phyloP scores from a whole-genome alignment of 139 green algal species.

The Closterium sp. region DNA sequence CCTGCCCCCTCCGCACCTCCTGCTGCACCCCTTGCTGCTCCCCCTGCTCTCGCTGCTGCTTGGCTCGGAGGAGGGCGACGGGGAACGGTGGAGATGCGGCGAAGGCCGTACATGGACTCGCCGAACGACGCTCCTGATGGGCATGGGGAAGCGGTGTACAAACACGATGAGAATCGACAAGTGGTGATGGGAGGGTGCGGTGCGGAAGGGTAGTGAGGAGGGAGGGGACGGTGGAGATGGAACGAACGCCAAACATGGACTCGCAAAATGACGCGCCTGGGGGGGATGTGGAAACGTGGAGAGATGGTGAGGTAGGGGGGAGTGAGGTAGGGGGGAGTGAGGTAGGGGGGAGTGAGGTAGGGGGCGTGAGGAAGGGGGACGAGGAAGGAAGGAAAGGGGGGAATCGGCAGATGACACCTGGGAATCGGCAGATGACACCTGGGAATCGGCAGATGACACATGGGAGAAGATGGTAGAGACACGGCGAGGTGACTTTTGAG shows the following conservation, averaged over 20 bases:
- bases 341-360: not conserved
- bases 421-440: too few relatives aligned
- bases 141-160: not conserved
- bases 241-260: too few relatives aligned
- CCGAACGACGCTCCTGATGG: slow-evolving; percentile 46
- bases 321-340: not conserved
- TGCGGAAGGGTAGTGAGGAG: not conserved
- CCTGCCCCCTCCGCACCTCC: not conserved
- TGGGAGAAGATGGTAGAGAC: too few relatives aligned
- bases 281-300: not conserved
- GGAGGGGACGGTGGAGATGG: not conserved
- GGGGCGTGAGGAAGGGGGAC: not conserved
- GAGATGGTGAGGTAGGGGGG: not conserved
- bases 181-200: not conserved
- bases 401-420: too few relatives aligned
- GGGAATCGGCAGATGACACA: too few relatives aligned
- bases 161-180: not conserved
- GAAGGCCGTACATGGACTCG: slow-evolving; percentile 43
- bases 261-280: not conserved
- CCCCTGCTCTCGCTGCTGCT: not conserved
- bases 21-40: not conserved
- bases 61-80: not conserved
- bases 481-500: too few relatives aligned
- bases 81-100: not conserved
- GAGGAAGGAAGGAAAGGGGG: not conserved